Percentiles rank a stretch among this genome's conserved stretches.
phyloP scores from a whole-genome alignment of 164 flowering plant species.

The Tetrastigma voinierianum region DNA sequence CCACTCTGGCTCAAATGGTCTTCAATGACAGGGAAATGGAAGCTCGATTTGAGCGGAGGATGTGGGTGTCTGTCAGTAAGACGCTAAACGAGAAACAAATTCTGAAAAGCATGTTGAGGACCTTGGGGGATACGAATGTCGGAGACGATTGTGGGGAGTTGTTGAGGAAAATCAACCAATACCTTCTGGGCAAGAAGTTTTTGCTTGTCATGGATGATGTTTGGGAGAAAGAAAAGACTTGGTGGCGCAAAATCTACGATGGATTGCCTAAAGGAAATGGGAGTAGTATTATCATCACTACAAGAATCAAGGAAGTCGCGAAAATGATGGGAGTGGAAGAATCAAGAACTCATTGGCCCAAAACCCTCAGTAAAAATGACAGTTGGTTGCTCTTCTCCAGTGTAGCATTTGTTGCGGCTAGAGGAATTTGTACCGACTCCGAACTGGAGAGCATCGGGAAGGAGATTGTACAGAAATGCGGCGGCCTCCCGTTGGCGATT shows the following conservation, averaged over 20 bases:
- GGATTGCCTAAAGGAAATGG: conserved; percentile 45
- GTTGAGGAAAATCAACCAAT: conserved; percentile 36
- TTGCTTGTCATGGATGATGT: conserved; percentile 60
- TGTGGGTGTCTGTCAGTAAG: conserved; percentile 58
- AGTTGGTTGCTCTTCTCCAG: conserved; percentile 45
- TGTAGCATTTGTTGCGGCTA: conserved; percentile 37
- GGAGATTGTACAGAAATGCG: conserved; percentile 54
- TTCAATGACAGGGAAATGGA: conserved; percentile 35
- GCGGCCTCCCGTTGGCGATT: conserved; percentile 57
- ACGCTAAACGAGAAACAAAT: conserved; percentile 38
- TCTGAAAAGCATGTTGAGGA: conserved; percentile 44
- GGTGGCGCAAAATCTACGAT: conserved; percentile 44
- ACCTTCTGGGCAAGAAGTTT: conserved; percentile 41
- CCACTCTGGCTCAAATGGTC: conserved; percentile 45
- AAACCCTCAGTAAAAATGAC: conserved; percentile 27
- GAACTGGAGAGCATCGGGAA: conserved; percentile 27
- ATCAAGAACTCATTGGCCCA: conserved; percentile 34
- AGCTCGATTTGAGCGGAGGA: conserved; percentile 31
- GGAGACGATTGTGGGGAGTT: conserved; percentile 36
- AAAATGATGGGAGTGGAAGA: conserved; percentile 37
- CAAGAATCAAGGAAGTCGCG: conserved; percentile 40
- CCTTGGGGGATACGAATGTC: conserved; percentile 32
- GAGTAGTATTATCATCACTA: conserved; percentile 47
- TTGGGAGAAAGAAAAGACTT: conserved; percentile 28
- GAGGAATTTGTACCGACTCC: conserved; percentile 25